Evolutionary conservation across 2,329 filamentous ascomycete species (phyloP).

Genomic region (Alternaria rosae): DNA sequence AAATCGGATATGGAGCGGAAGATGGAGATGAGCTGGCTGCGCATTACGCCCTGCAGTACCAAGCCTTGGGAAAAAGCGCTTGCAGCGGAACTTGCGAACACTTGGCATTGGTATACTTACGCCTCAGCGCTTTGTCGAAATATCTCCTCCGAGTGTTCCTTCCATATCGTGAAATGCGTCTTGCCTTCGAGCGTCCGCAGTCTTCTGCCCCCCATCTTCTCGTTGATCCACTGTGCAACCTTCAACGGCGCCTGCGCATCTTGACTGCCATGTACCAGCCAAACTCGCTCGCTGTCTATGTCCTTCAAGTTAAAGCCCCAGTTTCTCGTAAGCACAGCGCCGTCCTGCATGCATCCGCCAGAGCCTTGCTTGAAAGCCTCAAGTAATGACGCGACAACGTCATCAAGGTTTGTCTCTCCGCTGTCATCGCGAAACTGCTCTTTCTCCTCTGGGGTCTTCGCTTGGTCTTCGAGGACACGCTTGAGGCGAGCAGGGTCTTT

Average conservation of each 20-base stretch:
- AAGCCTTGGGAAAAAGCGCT: neutral
- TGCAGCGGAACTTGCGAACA: neutral
- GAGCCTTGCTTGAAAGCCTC: slow-evolving; percentile 29
- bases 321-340: slow-evolving; percentile 19
- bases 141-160: slow-evolving; percentile 27
- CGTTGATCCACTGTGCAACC: slow-evolving; percentile 29
- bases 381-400: slow-evolving; percentile 22
- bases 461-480: slow-evolving; percentile 28
- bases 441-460: slow-evolving; percentile 29
- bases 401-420: slow-evolving; percentile 23
- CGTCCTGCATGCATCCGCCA: slow-evolving; percentile 23
- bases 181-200: slow-evolving; percentile 26
- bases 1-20: neutral
- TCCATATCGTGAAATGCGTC: slow-evolving; percentile 35
- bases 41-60: neutral
- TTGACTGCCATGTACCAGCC: slow-evolving; percentile 31
- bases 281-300: slow-evolving; percentile 22
- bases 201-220: slow-evolving; percentile 25
- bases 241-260: slow-evolving; percentile 25
- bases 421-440: slow-evolving; percentile 15
- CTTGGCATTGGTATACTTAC: neutral
- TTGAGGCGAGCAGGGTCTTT: slow-evolving; percentile 26
- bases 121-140: slow-evolving; percentile 18
- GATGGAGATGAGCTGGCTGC: neutral
- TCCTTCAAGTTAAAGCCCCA: slow-evolving; percentile 32